Conservation (phyloP, 139 green algal species). For the Axilococcus clingmanii region DNA sequence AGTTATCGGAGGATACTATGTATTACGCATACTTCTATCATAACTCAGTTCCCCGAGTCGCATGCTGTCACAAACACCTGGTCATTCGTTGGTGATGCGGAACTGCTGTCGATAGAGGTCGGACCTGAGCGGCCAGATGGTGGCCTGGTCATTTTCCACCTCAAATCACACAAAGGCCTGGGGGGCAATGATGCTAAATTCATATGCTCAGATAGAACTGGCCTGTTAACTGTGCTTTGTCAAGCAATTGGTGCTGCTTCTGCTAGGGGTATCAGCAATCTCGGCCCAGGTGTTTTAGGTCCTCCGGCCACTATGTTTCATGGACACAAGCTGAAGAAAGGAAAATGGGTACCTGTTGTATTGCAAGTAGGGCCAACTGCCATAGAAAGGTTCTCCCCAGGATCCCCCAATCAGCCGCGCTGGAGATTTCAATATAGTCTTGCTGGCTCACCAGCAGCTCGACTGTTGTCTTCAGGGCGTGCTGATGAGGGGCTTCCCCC, state of each 20-base stretch:
- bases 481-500: background rate
- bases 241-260: slow-evolving; percentile 41
- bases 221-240: slow-evolving; percentile 66
- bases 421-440: slow-evolving; percentile 46
- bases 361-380: slow-evolving; percentile 43
- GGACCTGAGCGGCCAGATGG: slow-evolving; percentile 15
- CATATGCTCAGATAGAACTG: slow-evolving; percentile 45
- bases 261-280: slow-evolving; percentile 16
- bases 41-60: slow-evolving; percentile 69
- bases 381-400: slow-evolving; percentile 42
- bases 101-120: slow-evolving; percentile 28
- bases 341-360: slow-evolving; percentile 32
- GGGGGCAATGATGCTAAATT: slow-evolving; percentile 75
- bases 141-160: slow-evolving; percentile 52
- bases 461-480: slow-evolving; percentile 12
- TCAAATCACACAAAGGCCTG: slow-evolving; percentile 48
- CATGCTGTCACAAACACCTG: slow-evolving; percentile 75
- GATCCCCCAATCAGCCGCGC: slow-evolving; percentile 9
- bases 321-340: slow-evolving; percentile 28
- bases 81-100: slow-evolving; percentile 42
- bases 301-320: slow-evolving; percentile 10
- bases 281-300: slow-evolving; percentile 22
- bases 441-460: slow-evolving; percentile 29
- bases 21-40: slow-evolving; percentile 50
- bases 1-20: slow-evolving; percentile 65